Conservation (phyloP, 2,329 filamentous ascomycete species). For the Sporothrix dimorphospora region DNA sequence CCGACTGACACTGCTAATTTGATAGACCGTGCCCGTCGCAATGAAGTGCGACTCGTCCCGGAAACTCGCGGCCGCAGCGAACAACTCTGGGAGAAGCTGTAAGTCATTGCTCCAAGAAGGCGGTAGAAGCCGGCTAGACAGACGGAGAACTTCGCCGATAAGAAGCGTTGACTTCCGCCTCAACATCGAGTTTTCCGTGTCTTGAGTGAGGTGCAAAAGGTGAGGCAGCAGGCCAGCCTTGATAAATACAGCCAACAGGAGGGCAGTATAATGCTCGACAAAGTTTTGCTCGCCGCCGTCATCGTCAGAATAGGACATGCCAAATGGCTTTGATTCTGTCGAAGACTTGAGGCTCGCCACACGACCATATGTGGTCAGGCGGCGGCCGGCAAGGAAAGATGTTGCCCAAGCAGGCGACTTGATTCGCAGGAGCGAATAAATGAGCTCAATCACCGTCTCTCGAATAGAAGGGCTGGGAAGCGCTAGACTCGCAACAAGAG, state of each 20-base stretch:
- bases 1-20: constrained; percentile 95
- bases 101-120: constrained; percentile 79
- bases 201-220: constrained; percentile 66
- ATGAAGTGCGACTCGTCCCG: constrained; percentile 72
- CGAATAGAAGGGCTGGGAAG: constrained; percentile 59
- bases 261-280: constrained; percentile 89
- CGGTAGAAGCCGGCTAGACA: constrained; percentile 84
- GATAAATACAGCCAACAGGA: constrained; percentile 83
- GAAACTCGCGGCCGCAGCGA: constrained; percentile 75
- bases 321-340: constrained; percentile 45
- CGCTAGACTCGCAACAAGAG: constrained; percentile 69
- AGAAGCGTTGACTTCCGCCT: constrained; percentile 89
- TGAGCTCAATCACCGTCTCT: constrained; percentile 83
- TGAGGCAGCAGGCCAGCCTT: constrained; percentile 72
- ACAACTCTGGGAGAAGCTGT: constrained; percentile 84
- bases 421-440: constrained; percentile 81
- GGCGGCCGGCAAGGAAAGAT: constrained; percentile 87
- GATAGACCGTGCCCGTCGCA: constrained; percentile 90
- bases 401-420: constrained; percentile 95
- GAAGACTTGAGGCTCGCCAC: constrained; percentile 78
- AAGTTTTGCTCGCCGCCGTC: constrained; percentile 77
- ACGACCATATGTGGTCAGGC: constrained; percentile 94
- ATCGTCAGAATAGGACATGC: constrained; percentile 62
- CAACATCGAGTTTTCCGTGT: constrained; percentile 68
- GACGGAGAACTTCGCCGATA: constrained; percentile 86